Conservation (phyloP, 139 green algal genomes). For the Volvox africanus region DNA sequence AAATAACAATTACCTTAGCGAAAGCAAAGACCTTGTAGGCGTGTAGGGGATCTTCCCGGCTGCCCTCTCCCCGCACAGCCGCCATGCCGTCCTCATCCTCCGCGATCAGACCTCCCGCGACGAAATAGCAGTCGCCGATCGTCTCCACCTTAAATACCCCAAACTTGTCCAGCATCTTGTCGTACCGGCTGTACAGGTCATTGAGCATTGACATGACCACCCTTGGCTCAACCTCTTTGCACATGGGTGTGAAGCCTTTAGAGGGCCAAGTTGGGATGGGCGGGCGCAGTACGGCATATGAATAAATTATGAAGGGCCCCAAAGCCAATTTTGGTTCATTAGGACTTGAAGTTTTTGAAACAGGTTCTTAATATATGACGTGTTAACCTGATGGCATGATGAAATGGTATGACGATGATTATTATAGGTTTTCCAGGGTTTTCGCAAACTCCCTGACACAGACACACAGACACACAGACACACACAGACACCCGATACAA, state of each 20-base stretch:
- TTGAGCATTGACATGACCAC: conserved; percentile 24
- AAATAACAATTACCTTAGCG: background rate
- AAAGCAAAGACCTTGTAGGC: conserved; percentile 20
- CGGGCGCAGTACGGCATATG: background rate
- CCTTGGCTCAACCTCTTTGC: background rate
- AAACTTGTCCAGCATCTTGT: conserved; percentile 16
- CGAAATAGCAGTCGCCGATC: conserved; percentile 30
- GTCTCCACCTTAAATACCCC: conserved; percentile 32
- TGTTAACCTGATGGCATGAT: too few species aligned
- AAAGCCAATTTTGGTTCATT: too few species aligned
- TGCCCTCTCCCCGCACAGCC: conserved; percentile 2
- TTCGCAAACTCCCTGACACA: too few species aligned
- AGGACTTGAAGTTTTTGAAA: too few species aligned
- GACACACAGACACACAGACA: too few species aligned
- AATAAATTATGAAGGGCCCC: too few species aligned
- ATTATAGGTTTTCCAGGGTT: too few species aligned
- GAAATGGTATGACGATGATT: too few species aligned
- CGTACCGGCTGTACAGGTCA: conserved; percentile 13
- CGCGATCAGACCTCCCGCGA: background rate
- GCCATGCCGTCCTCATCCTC: conserved; percentile 35
- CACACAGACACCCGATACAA: too few species aligned
- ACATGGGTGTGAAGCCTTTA: conserved; percentile 13
- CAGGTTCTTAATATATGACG: too few species aligned
- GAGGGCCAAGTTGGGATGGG: background rate
- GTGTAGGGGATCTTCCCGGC: background rate